Evolutionary conservation across 2,329 filamentous ascomycete genomes (phyloP).

Genomic region (Huntiella bhutanensis): DNA sequence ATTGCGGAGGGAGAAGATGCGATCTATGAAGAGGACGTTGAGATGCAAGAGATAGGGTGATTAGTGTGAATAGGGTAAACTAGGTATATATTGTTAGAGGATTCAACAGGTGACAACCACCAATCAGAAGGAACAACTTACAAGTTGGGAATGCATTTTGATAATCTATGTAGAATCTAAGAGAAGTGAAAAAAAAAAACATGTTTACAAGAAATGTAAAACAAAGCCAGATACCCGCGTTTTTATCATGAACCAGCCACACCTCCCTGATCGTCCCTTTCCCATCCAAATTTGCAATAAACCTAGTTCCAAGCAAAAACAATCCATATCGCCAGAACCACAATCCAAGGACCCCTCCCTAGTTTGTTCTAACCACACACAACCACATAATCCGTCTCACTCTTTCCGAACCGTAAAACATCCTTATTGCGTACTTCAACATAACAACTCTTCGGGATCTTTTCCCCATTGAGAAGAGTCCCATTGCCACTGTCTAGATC

Average conservation of each 20-base stretch:
- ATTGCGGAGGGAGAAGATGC: not conserved
- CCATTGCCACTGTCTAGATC: slow-evolving; percentile 90
- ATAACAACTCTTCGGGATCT: slow-evolving; percentile 57
- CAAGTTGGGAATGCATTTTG: no score
- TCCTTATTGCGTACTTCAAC: slow-evolving; percentile 79
- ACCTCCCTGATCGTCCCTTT: no score
- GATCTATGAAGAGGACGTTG: not conserved
- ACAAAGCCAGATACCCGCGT: no score
- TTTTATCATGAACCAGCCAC: no score
- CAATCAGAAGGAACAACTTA: no score
- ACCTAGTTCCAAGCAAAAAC: not conserved
- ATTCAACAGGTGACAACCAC: no score
- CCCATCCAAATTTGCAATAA: not conserved
- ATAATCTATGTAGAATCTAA: no score
- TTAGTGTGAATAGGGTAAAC: no score
- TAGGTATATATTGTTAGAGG: no score
- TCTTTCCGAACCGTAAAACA: slow-evolving; percentile 71
- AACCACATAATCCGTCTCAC: slow-evolving; percentile 84
- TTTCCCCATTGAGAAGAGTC: slow-evolving; percentile 60
- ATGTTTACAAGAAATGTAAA: no score
- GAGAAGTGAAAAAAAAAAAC: no score
- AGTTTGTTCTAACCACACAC: slow-evolving; percentile 31
- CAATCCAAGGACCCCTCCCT: not conserved
- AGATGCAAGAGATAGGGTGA: no score
- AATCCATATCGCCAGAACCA: not conserved